phyloP scores from a whole-genome alignment of 2,329 filamentous ascomycete genomes.

The Colletotrichum aenigma region DNA sequence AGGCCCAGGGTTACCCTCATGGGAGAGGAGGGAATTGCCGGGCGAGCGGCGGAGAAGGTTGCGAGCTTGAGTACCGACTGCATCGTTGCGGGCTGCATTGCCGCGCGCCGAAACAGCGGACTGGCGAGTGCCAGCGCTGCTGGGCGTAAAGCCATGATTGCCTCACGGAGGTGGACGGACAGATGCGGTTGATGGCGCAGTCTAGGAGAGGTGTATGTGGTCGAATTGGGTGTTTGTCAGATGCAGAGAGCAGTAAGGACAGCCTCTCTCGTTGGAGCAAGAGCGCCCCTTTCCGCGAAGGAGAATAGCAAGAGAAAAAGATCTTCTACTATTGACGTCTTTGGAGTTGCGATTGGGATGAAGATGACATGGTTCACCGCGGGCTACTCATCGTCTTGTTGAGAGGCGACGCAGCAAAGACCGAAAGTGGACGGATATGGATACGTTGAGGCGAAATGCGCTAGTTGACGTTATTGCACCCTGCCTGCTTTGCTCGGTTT shows the following conservation, averaged over 20 bases:
- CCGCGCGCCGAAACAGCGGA: constrained; percentile 10
- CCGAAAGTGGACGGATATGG: not conserved
- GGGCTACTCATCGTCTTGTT: constrained; percentile 4
- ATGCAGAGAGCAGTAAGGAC: not conserved
- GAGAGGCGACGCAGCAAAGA: not conserved
- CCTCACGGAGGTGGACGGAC: not conserved
- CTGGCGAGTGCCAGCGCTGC: constrained; percentile 20
- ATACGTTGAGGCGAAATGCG: constrained; percentile 20
- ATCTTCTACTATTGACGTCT: not conserved
- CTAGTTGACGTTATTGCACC: constrained; percentile 18
- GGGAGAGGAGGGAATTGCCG: not conserved
- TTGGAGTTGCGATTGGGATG: not conserved
- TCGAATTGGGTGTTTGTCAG: not conserved
- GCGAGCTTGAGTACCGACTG: constrained; percentile 18
- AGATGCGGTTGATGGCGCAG: not conserved
- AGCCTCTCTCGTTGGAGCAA: not conserved
- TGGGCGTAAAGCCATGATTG: constrained; percentile 20
- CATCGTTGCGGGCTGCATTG: constrained; percentile 18
- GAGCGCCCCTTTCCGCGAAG: not conserved
- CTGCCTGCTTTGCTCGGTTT: not conserved
- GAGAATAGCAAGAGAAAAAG: not conserved
- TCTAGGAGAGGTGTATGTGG: not conserved
- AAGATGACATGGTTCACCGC: constrained; percentile 11
- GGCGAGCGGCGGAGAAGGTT: not conserved
- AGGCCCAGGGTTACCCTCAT: constrained; percentile 17